Evolutionary conservation across 2,329 filamentous ascomycete genomes (phyloP), one percentile per base, ranked within the genome.

Genomic region (Monosporascus sp.): DNA sequence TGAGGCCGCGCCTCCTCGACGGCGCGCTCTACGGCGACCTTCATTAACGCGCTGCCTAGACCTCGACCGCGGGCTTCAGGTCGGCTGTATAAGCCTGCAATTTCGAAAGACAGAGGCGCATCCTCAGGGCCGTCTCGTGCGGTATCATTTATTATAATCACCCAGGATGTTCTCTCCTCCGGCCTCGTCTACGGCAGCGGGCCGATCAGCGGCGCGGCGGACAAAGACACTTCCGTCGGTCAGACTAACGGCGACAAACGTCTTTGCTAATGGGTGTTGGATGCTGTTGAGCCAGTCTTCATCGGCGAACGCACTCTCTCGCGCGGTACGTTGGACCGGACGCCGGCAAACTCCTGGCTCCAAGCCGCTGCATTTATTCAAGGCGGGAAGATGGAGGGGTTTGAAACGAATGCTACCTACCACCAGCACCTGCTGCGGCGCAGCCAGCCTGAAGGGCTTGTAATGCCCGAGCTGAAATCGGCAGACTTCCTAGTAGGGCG

Each of bases 11-110:
- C 57, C 38, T 61, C 51, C 37, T 50, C 48, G 35, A 50, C 26
- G 5, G 66, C 68, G 50, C 63, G 58, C 38, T 61, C 56, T 28
- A 67, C 58, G 17, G 65, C 66, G 11, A 55, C 60, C 35, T 61
- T 59, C 48, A 71, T 63, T 26, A 74, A 58, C 2, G 60, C 59
- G 52, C 65, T 65, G 9, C 66, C 71, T 35, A 72, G 58, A 9
- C 72, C 71, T 48, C 63, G 63, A 1, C 70, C 65, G 15, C 71
- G 69, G 51, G 65, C 65, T 48, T 68, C 61, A 38, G 70, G 69
- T n/a, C 61, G 54, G 8, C 69, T 73, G 53, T 70, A 74, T 55
- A 74, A 68, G 20, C 65, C 71, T 49, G 69, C 66, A 41, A 74
- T 61, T 37, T 68, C 64, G 53, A 63, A 73, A 52, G 65, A 63